A percentile compares a stretch with the other conserved stretches of the same genome.
Conservation (phyloP, 2,329 filamentous ascomycete genomes). For the Cryoendolithus antarcticus region DNA sequence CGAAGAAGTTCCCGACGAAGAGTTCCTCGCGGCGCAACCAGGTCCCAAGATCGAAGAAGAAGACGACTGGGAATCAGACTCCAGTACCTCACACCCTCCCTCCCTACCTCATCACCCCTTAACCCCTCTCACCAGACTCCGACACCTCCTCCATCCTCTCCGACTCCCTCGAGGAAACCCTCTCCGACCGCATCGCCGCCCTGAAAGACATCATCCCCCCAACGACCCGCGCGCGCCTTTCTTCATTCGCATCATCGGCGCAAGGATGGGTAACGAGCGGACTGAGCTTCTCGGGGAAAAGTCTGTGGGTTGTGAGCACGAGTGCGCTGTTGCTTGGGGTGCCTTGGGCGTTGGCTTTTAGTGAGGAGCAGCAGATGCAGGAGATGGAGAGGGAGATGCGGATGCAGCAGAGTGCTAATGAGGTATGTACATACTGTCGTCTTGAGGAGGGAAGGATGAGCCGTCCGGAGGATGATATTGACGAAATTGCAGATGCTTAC, state of each 20-base stretch:
- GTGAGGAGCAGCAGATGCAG: conserved; percentile 90
- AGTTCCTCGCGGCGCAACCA: conserved; percentile 63
- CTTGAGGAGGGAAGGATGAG: no score
- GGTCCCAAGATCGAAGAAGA: conserved; percentile 53
- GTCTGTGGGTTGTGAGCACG: conserved; percentile 82
- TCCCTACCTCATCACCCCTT: neutral
- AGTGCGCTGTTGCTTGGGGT: conserved; percentile 82
- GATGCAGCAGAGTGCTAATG: conserved; percentile 83
- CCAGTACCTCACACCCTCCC: conserved; percentile 45
- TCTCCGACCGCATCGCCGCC: conserved; percentile 30
- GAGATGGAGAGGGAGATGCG: conserved; percentile 97
- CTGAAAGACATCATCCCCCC: conserved; percentile 34
- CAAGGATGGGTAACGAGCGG: conserved; percentile 47
- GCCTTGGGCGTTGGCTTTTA: conserved; percentile 82
- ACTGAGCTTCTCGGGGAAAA: conserved; percentile 65
- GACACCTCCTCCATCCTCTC: conserved; percentile 51
- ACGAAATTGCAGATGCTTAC: no score
- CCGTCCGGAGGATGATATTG: no score
- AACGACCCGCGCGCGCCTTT: conserved; percentile 30
- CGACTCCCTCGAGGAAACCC: conserved; percentile 37
- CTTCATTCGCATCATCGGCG: conserved; percentile 35
- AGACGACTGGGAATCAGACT: conserved; percentile 79
- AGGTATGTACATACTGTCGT: conserved; percentile 35
- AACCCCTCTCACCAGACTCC: conserved; percentile 44
- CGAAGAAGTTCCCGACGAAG: conserved; percentile 92